Conservation (phyloP, 139 green algal species). For the Zygnema cylindricum region DNA sequence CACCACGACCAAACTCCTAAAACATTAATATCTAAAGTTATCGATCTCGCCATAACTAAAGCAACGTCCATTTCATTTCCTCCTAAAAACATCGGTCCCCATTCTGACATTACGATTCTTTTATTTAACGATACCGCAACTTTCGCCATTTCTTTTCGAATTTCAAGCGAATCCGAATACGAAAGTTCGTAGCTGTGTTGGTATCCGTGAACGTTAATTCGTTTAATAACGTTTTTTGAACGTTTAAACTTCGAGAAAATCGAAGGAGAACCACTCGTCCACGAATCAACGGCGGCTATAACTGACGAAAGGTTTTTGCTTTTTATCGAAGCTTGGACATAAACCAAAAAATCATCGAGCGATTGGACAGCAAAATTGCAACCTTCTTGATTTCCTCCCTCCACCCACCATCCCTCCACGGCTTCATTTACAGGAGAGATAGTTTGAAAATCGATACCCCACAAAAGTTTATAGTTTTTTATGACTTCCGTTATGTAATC, state of each 20-base stretch:
- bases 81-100: neutral
- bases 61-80: constrained; percentile 30
- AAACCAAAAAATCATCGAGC: neutral
- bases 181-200: neutral
- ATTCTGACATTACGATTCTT: constrained; percentile 61
- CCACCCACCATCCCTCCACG: constrained; percentile 39
- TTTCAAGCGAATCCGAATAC: neutral
- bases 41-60: constrained; percentile 39
- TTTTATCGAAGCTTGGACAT: neutral
- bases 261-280: neutral
- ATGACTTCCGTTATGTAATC: constrained; percentile 59
- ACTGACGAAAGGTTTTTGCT: neutral
- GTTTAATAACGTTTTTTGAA: neutral
- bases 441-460: constrained; percentile 43
- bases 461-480: constrained; percentile 17
- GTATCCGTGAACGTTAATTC: neutral
- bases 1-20: constrained; percentile 47
- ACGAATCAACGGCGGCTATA: neutral
- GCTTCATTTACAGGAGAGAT: constrained; percentile 65
- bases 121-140: constrained; percentile 30
- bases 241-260: neutral
- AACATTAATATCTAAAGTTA: constrained; percentile 53
- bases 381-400: constrained; percentile 61
- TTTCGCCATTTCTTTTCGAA: neutral
- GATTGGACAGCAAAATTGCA: constrained; percentile 43